Conservation (phyloP, 2,329 filamentous ascomycete species). For the Xylaria sp. region DNA sequence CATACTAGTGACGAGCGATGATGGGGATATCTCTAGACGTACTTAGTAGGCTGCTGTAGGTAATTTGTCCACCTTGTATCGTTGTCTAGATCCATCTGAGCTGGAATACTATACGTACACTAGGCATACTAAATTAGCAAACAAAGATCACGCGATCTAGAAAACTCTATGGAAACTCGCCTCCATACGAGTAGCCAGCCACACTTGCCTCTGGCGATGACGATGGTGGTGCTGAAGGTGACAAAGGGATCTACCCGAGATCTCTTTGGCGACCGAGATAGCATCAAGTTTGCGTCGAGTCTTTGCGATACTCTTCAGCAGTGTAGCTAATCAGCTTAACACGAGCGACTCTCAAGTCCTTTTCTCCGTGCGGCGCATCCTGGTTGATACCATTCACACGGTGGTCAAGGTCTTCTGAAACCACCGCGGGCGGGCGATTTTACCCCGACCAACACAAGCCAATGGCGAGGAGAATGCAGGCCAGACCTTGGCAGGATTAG, state of each 20-base stretch:
- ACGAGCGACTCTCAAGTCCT: neutral
- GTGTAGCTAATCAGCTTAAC: neutral
- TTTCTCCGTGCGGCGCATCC: constrained; percentile 17
- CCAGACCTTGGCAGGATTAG: constrained; percentile 27
- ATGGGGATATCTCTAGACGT: neutral
- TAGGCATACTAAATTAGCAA: neutral
- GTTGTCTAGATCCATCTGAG: constrained; percentile 7
- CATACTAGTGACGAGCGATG: neutral
- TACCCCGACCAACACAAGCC: neutral
- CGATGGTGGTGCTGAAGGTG: constrained; percentile 10
- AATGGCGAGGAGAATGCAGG: constrained; percentile 9
- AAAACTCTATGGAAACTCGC: constrained; percentile 2
- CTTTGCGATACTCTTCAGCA: neutral
- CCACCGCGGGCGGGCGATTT: neutral
- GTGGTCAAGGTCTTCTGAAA: neutral
- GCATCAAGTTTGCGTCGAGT: neutral
- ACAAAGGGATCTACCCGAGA: neutral
- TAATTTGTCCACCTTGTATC: neutral
- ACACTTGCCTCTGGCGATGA: neutral
- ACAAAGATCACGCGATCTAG: constrained; percentile 27
- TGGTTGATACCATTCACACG: neutral
- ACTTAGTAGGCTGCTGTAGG: neutral
- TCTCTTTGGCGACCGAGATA: neutral
- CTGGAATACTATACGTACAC: neutral
- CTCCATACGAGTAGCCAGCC: constrained; percentile 2